A percentile compares a stretch with the other conserved stretches of the same genome.
Evolutionary conservation across 1,139 yeast species (phyloP).

Genomic region (Debaryomycetaceae sp.): DNA sequence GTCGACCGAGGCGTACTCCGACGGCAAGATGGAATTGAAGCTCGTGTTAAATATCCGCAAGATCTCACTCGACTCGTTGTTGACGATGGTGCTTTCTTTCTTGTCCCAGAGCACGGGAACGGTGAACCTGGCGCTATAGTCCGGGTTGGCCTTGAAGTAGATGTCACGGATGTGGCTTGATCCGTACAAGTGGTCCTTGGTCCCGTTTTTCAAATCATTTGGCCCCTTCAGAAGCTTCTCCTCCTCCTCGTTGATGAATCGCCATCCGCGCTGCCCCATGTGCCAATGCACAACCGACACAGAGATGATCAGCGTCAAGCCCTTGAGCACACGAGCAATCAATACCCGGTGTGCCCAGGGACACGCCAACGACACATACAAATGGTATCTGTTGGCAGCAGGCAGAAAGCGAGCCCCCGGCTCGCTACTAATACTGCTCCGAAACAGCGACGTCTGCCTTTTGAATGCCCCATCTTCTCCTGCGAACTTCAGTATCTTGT

Average conservation of each 20-base stretch:
- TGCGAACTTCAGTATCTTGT: slow-evolving; percentile 44
- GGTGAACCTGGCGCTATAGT: slow-evolving; percentile 77
- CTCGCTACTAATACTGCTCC: slow-evolving; percentile 58
- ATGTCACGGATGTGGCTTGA: slow-evolving; percentile 61
- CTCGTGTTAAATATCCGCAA: slow-evolving; percentile 77
- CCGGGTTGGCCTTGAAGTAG: slow-evolving; percentile 71
- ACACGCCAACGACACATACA: slow-evolving; percentile 84
- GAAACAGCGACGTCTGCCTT: slow-evolving; percentile 44
- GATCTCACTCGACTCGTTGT: slow-evolving; percentile 86
- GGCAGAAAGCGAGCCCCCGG: slow-evolving; percentile 66
- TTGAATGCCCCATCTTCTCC: slow-evolving; percentile 52
- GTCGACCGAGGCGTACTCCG: slow-evolving; percentile 50
- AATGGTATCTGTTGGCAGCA: slow-evolving; percentile 78
- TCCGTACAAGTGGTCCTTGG: slow-evolving; percentile 64
- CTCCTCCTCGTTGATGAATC: slow-evolving; percentile 47
- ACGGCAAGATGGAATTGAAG: slow-evolving; percentile 52
- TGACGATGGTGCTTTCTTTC: slow-evolving; percentile 76
- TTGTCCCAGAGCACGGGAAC: slow-evolving; percentile 94
- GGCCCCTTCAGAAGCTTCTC: slow-evolving; percentile 19
- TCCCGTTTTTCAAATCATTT: slow-evolving; percentile 47
- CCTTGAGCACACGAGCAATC: slow-evolving; percentile 74
- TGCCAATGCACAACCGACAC: slow-evolving; percentile 87
- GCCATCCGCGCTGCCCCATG: slow-evolving; percentile 85
- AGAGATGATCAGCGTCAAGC: slow-evolving; percentile 58
- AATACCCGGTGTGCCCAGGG: slow-evolving; percentile 95